Conservation (phyloP, 805 yeast genomes). For the Yamadazyma kitorensis region DNA sequence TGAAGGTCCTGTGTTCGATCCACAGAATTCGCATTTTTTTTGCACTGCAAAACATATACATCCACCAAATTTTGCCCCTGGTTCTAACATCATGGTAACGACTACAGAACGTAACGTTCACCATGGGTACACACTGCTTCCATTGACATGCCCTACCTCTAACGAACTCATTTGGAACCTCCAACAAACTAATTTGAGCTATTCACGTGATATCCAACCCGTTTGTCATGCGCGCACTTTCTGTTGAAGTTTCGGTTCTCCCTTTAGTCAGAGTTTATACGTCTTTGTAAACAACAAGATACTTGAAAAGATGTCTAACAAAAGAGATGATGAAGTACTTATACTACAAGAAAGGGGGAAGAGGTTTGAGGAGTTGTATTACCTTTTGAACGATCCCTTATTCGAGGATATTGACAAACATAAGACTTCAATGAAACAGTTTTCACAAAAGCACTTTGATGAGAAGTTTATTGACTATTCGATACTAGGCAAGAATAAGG, state of each 20-base stretch:
- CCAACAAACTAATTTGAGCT: constrained; percentile 2
- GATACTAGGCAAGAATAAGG: constrained; percentile 8
- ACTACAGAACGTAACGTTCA: no score
- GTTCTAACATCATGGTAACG: no score
- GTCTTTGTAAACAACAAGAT: neutral
- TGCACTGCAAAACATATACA: constrained; percentile 8
- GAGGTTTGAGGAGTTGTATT: constrained; percentile 17
- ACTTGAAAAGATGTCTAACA: neutral
- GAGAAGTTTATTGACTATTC: constrained; percentile 8
- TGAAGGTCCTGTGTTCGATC: constrained; percentile 90
- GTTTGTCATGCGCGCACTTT: constrained; percentile 19
- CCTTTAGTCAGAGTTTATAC: no score
- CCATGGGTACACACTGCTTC: no score
- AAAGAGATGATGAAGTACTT: constrained; percentile 1
- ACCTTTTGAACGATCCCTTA: constrained; percentile 18
- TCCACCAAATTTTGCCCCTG: constrained; percentile 1
- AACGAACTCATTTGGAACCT: no score
- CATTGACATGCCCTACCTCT: no score
- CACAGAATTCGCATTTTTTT: constrained; percentile 61
- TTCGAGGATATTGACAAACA: constrained; percentile 10
- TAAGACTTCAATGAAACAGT: constrained; percentile 1
- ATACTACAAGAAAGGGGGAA: constrained; percentile 10
- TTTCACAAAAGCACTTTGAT: constrained; percentile 3
- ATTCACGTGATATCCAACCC: constrained; percentile 20
- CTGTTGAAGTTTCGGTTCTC: neutral